Base-by-base conservation (phyloP, 2,329 filamentous ascomycete genomes). In the Colletotrichum liriopes region DNA sequence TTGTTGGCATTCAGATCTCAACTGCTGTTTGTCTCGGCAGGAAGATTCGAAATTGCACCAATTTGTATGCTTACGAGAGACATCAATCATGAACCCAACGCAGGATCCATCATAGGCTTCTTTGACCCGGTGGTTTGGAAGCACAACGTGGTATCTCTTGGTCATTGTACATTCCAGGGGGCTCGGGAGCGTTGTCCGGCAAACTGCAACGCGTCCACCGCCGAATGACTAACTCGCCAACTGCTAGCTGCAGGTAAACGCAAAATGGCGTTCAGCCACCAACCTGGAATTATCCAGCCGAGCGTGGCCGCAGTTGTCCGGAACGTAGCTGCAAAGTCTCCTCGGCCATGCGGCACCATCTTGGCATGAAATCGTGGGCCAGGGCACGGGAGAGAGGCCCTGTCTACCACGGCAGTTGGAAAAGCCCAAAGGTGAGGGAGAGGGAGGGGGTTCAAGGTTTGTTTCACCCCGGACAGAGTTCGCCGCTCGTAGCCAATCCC, bases 391-490 rank as follows among this genome's bases (percentile, higher is more conserved):
- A 32, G 29, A 32, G 29, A 1, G 29, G 4, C 29, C 29, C 29
- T 32, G 6, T 32, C 29, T 32, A 32, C 29, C 29, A 32, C 29
- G 29, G 29, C 29, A 32, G 29, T 32, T n/a, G n/a, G 45, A 39
- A 67, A 41, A 32, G 18, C 12, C 23, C 20, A 39, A n/a, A 16
- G 20, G 32, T 23, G 14, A 41, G 0, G 37, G 55, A 11, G 9
- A 26, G 23, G 37, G 14, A 20, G 43, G 45, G 52, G 20, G 12
- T 16, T 29, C 65, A 72, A 72, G 70, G 70, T 72, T 72, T 72
- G 70, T 72, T 72, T 72, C 70, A 72, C 56, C 41, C 66, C 52
- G 52, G 54, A 70, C 60, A 70, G 60, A 70, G 70, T 70, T 72
- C 70, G 54, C 9, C 47, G 20, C 54, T 41, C 45, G 52, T 16